Evolutionary conservation across 1,284 basidiomycete genomes (phyloP).

Genomic region (Melampsora americana): DNA sequence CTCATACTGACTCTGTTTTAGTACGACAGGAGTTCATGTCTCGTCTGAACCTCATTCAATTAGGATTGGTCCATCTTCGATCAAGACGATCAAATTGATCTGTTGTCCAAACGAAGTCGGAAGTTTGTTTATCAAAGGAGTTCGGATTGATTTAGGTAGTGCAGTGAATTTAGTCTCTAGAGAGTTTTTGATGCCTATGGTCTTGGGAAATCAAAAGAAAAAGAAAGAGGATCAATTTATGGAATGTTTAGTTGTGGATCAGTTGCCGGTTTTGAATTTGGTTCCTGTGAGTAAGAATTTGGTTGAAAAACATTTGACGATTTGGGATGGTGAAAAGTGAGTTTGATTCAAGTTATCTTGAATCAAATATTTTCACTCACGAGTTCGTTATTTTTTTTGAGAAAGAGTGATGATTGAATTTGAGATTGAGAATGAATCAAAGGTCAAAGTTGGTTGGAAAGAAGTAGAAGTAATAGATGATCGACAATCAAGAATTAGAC

Average conservation of each 20-base stretch:
- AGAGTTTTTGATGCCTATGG: slow-evolving; percentile 25
- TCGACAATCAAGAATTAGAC: slow-evolving; percentile 16
- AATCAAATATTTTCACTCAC: background rate
- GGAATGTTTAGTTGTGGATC: slow-evolving; percentile 18
- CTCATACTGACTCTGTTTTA: background rate
- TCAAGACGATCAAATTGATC: slow-evolving; percentile 25
- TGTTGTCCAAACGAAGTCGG: slow-evolving; percentile 12
- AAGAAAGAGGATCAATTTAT: slow-evolving; percentile 16
- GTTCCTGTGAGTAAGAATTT: slow-evolving; percentile 6
- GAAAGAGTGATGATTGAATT: slow-evolving; percentile 26
- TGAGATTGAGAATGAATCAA: slow-evolving; percentile 27
- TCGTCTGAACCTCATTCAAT: background rate
- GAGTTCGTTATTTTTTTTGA: background rate
- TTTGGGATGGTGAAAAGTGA: slow-evolving; percentile 37
- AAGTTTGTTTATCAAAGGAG: slow-evolving; percentile 26
- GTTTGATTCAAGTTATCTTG: background rate
- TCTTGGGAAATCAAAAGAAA: slow-evolving; percentile 15
- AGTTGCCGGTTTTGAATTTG: slow-evolving; percentile 22
- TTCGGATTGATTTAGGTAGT: slow-evolving; percentile 12
- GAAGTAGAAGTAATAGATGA: slow-evolving; percentile 29
- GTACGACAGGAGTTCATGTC: background rate
- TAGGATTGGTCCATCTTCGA: background rate
- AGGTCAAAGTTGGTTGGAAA: slow-evolving; percentile 23
- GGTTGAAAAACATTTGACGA: slow-evolving; percentile 6
- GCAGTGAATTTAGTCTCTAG: background rate